Base-by-base conservation (phyloP, 2,329 filamentous ascomycete species). In the Ophiostoma novo-ulmi region DNA sequence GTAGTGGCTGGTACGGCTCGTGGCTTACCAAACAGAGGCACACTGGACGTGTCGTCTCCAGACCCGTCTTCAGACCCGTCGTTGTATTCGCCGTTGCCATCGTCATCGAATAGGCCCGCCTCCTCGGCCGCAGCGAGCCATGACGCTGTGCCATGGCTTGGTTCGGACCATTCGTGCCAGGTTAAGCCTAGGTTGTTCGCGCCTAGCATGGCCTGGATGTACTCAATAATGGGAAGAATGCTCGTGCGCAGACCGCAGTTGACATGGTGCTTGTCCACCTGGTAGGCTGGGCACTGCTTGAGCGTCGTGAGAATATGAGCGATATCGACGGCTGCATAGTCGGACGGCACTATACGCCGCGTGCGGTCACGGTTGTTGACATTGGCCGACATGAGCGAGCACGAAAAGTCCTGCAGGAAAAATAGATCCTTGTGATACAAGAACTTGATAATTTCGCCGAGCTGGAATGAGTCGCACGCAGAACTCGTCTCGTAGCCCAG, bases 391-490 rank as follows among this genome's bases (percentile, higher is more conserved):
- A 67, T 22, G 39, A 82, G 80, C 35, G 89, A 64, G 55, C 52
- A 61, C 7, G 69, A 82, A 73, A 87, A 87, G 76, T 88, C 85
- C 7, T 85, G 81, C 0, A 92, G 79, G 52, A 84, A 85, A 4
- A 92, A 76, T 0, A 91, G 85, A 38, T 85, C 83, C 74, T 87
- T 87, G 74, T 84, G 83, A 17, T 82, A 80, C 48, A 93, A 85
- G 78, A 93, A 93, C 74, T 88, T 88, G 73, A 92, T 80, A 83
- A 91, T 91, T 79, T 93, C 90, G 31, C 91, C 91, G 0, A 94
- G 85, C 78, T 94, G 91, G 76, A 90, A 94, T 1, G 88, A 89
- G 79, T 94, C 91, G 78, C 91, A 93, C 61, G 90, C 87, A 1
- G 85, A 79, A 73, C 88, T 91, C 1, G 87, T 88, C 76, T 92